Evolutionary conservation across 2,329 filamentous ascomycete species (phyloP).

Genomic region (Colletotrichum lini): DNA sequence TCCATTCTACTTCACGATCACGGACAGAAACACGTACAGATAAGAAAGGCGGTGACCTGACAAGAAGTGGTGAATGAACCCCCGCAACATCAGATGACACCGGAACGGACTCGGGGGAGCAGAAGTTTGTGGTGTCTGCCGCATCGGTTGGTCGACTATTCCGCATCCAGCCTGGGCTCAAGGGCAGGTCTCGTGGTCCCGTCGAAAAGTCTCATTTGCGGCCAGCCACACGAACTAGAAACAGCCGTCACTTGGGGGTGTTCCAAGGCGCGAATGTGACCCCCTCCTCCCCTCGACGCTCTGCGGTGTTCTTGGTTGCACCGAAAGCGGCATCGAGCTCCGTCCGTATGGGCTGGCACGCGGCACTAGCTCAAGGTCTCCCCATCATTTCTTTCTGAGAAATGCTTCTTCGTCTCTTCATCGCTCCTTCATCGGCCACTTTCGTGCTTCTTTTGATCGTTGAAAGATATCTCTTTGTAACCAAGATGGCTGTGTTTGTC

Average conservation of each 20-base stretch:
- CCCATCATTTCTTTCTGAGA: constrained; percentile 7
- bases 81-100: background rate
- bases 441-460: background rate
- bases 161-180: constrained; percentile 3
- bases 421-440: background rate
- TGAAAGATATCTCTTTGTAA: background rate
- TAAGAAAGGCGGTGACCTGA: background rate
- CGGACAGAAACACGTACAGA: background rate
- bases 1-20: background rate
- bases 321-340: constrained; percentile 24
- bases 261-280: constrained; percentile 3
- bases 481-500: constrained; percentile 1
- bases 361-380: constrained; percentile 24
- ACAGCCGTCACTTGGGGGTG: constrained; percentile 9
- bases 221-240: constrained; percentile 5
- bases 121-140: background rate
- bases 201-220: constrained; percentile 5
- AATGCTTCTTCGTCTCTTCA: background rate
- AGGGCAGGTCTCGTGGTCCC: constrained; percentile 4
- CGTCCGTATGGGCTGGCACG: constrained; percentile 23
- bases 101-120: background rate
- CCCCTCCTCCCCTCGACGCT: background rate
- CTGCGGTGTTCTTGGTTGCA: background rate
- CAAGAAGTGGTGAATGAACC: background rate
- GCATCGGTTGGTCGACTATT: background rate